These are phyloP conservation scores for Polyplosphaeria fusca DNA, from an alignment of 495 filamentous ascomycete genomes.

Conservation along the genomic window DNA sequence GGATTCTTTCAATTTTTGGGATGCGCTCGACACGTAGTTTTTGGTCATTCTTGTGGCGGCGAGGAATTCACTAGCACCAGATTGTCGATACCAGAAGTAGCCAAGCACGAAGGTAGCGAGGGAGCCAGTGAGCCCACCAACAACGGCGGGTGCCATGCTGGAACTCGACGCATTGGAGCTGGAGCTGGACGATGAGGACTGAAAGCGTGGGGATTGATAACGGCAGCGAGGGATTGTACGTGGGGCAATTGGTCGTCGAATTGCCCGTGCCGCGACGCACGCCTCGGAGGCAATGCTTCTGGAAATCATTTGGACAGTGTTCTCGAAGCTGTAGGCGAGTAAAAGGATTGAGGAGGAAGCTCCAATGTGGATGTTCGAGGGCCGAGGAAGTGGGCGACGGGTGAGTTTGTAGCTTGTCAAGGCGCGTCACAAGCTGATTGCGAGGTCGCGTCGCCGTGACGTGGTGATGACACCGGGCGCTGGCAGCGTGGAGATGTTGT, in stretches of 20 bases:
- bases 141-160: slow-evolving; percentile 28
- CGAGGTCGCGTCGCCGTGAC: too few relatives aligned
- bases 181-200: slow-evolving; percentile 37
- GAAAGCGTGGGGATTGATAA: slow-evolving; percentile 40
- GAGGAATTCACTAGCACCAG: slow-evolving; percentile 55
- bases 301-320: slow-evolving; percentile 11
- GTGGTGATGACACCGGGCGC: too few relatives aligned
- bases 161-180: slow-evolving; percentile 22
- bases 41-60: slow-evolving; percentile 51
- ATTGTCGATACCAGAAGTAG: slow-evolving; percentile 55
- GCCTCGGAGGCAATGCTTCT: slow-evolving; percentile 26
- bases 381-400: too few relatives aligned
- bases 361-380: too few relatives aligned
- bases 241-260: slow-evolving; percentile 6
- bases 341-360: too few relatives aligned
- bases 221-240: slow-evolving; percentile 5
- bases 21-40: slow-evolving; percentile 48
- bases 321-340: too few relatives aligned
- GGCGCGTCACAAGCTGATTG: too few relatives aligned
- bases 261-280: slow-evolving; percentile 10
- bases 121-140: slow-evolving; percentile 51
- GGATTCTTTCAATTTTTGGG: slow-evolving; percentile 50
- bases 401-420: too few relatives aligned
- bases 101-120: slow-evolving; percentile 50
- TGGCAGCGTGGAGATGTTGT: too few relatives aligned